Evolutionary conservation across 495 filamentous ascomycete genomes (phyloP).

Genomic region (Neurospora sp.): DNA sequence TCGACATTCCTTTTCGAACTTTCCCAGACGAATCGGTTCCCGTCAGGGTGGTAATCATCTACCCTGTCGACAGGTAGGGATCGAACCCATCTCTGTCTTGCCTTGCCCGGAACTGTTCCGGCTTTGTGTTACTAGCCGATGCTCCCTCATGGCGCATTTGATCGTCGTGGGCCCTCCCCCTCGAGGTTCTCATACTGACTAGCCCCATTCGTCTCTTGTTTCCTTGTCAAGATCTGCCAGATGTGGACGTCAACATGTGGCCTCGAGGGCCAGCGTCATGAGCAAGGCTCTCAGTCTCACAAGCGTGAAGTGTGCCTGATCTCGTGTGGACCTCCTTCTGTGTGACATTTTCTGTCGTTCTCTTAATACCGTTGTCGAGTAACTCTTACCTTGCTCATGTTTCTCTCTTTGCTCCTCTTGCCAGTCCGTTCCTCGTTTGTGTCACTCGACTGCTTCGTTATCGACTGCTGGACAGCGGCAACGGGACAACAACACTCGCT

Average conservation of each 20-base stretch:
- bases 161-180: background rate
- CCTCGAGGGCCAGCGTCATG: background rate
- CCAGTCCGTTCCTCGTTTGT: background rate
- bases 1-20: background rate
- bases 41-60: background rate
- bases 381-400: background rate
- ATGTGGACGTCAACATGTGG: background rate
- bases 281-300: background rate
- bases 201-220: background rate
- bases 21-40: background rate
- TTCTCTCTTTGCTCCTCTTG: background rate
- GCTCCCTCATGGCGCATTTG: background rate
- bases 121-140: background rate
- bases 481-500: conserved; percentile 13
- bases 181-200: background rate
- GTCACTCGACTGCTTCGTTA: background rate
- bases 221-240: background rate
- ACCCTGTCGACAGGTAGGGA: background rate
- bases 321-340: background rate
- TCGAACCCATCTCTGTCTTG: background rate
- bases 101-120: background rate
- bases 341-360: background rate
- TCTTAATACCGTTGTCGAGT: conserved; percentile 1
- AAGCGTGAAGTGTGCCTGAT: background rate
- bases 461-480: conserved; percentile 25